Evolutionary conservation across 495 filamentous ascomycete genomes (phyloP).

Genomic region (Tuber melanosporum): DNA sequence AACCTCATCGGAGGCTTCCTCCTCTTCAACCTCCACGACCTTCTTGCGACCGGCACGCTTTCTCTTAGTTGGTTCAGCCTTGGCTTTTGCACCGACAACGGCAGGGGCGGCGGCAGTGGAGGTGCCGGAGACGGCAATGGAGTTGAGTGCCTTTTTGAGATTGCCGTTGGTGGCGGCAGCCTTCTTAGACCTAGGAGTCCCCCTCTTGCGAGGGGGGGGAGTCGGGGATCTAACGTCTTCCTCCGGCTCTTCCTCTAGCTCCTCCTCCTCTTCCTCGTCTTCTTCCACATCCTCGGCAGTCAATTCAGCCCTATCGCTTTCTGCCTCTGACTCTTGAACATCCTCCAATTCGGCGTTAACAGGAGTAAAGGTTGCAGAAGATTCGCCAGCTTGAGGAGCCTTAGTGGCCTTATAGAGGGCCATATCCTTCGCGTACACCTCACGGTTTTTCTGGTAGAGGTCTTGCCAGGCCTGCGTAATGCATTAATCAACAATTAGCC

Average conservation of each 20-base stretch:
- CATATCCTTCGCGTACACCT: conserved; percentile 58
- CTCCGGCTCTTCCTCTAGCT: conserved; percentile 48
- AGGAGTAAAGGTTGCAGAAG: conserved; percentile 44
- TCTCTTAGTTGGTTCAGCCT: conserved; percentile 18
- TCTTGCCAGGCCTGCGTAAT: conserved; percentile 32
- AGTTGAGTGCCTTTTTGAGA: conserved; percentile 21
- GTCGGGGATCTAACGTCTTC: conserved; percentile 54
- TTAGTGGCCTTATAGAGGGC: conserved; percentile 53
- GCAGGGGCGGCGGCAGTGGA: background rate
- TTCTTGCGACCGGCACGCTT: conserved; percentile 33
- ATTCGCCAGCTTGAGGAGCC: conserved; percentile 30
- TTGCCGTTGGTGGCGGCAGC: conserved; percentile 43
- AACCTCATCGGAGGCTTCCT: conserved; percentile 23
- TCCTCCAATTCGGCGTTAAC: conserved; percentile 50
- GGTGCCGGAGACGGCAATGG: background rate
- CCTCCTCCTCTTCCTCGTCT: conserved; percentile 43
- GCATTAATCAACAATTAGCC: conserved; percentile 17
- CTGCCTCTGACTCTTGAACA: conserved; percentile 37
- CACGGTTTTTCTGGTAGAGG: conserved; percentile 51
- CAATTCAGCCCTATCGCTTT: conserved; percentile 14
- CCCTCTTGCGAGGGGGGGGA: conserved; percentile 47
- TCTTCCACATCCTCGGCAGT: conserved; percentile 40
- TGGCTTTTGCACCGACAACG: conserved; percentile 9
- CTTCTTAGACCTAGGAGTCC: conserved; percentile 49
- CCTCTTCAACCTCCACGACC: conserved; percentile 25